Base-by-base conservation (phyloP, 208 protist species). In the Trichomonas gallinae region DNA sequence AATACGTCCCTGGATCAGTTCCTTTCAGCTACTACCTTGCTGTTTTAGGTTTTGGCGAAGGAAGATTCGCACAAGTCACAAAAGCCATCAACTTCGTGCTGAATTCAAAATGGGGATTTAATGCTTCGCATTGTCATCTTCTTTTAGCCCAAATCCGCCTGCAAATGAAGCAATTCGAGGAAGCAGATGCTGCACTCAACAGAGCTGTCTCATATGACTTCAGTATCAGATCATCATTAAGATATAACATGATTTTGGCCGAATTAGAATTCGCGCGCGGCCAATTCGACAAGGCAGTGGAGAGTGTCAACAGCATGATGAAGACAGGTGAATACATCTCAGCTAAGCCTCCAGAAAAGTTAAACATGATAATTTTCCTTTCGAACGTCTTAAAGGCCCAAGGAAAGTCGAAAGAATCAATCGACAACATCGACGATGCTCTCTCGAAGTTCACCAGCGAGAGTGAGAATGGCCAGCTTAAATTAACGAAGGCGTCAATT, bases 101-200 rank as follows among this genome's bases (percentile, higher is more conserved):
- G 8, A 44, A 48, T 48, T 93, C 87, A 48, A 42, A 93, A 17
- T 93, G 87, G 87, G 87, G 87, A 34, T 93, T 58, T 15, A 93
- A 93, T 93, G 87, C 87, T 34, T 93, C 87, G 15, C 87, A 93
- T 15, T 93, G 87, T 31, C 87, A 93, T 93, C 44, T 93, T 48
- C 44, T 93, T 58, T 36, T 93, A 17, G 87, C 87, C 1, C 87
- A 93, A 51, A 42, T 93, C 34, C 87, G 87, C 15, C 31, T 93
- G 1, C 87, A 93, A 58, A 93, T 93, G 87, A 93, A 93, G 45
- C 87, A 93, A 51, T 93, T 58, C 31, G 87, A 93, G n/a, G 87
- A 93, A 51, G 87, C 87, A 15, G 87, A 93, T 48, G n/a, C 42
- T 49, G 21, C 15, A 11, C 44, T 93, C 8, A 51, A 34, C 10